Base-by-base conservation (phyloP, 2,329 filamentous ascomycete genomes). In the Sporothrix variecibatus region DNA sequence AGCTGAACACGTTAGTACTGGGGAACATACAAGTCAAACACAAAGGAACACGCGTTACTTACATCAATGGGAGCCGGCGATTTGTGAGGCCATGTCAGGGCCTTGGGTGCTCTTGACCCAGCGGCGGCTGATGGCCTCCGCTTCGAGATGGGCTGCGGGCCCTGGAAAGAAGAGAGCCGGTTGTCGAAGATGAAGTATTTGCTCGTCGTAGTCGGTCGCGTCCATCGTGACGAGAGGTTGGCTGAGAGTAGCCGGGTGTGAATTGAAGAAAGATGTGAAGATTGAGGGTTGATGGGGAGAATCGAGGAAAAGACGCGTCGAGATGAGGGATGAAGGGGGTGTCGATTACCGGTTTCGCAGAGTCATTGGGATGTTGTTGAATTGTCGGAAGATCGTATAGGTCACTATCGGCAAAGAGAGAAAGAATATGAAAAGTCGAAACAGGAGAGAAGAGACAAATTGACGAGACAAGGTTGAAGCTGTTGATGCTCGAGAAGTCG, bases 81-180 rank as follows among this genome's bases (percentile, higher is more conserved):
- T 76, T 88, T 86, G 81, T 97, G 94, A 28, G 95, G 94, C 96
- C 96, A 99, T 81, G 88, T 85, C 65, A 88, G 83, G 72, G 85
- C 81, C 80, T 92, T 92, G 74, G 84, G 80, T 60, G 84, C 85
- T 80, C 88, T 88, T 75, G 88, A 87, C 75, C 87, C 87, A 78
- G 87, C 88, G 75, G 89, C 86, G 74, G 87, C 89, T 15, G 93
- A 96, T 40, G 88, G 87, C 80, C 93, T 88, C 79, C 93, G 90
- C 82, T 94, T 94, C 56, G 87, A 84, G 51, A 88, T 84, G 15
- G 88, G 87, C 72, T 93, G 87, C 2, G 89, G 83, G 72, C 85
- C 86, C 70, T 92, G 88, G 82, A 98, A 99, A 12, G 94, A 95
- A 43, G 90, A 91, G 49, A 98, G 84, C 67, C 96, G 93, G 78